Percentiles rank a stretch among this genome's conserved stretches.
phyloP scores from a whole-genome alignment of 257 asterid genomes.

The Haberlea rhodopensis region DNA sequence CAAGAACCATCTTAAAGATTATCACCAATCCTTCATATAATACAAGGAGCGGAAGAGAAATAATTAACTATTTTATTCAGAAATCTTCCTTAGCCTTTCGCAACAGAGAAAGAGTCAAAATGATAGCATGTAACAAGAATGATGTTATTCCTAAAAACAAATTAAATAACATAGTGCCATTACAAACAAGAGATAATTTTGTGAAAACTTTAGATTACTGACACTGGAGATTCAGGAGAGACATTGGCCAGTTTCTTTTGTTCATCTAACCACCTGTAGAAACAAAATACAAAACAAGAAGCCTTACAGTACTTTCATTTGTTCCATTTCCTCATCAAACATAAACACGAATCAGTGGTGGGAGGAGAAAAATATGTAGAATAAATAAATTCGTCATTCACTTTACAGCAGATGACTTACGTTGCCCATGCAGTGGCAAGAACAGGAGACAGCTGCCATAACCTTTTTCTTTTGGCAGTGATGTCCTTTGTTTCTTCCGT shows the following conservation, averaged over 20 bases:
- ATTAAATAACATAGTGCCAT: too few relatives aligned
- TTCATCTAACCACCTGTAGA: conserved; percentile 84
- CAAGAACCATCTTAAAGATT: conserved; percentile 4
- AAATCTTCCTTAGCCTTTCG: background rate
- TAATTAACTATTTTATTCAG: background rate
- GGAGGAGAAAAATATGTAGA: background rate
- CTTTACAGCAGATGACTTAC: conserved; percentile 44
- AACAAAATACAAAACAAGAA: conserved; percentile 16
- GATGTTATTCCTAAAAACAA: too few relatives aligned
- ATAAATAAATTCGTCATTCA: background rate
- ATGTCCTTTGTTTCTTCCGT: conserved; percentile 52
- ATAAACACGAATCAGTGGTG: background rate
- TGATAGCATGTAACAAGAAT: too few relatives aligned
- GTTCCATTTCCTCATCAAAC: background rate
- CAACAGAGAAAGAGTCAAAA: too few relatives aligned
- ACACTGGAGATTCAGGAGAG: conserved; percentile 92
- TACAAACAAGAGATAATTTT: background rate
- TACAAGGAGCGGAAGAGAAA: background rate
- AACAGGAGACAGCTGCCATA: conserved; percentile 88
- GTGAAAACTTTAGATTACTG: conserved; percentile 32
- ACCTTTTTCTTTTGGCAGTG: conserved; percentile 60
- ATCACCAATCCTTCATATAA: background rate
- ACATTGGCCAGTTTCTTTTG: conserved; percentile 83
- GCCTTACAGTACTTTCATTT: background rate
- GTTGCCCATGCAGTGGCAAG: conserved; percentile 59